These are phyloP conservation scores for Aspergillus asperescens DNA, from an alignment of 495 filamentous ascomycete species.

Conservation along the genomic window DNA sequence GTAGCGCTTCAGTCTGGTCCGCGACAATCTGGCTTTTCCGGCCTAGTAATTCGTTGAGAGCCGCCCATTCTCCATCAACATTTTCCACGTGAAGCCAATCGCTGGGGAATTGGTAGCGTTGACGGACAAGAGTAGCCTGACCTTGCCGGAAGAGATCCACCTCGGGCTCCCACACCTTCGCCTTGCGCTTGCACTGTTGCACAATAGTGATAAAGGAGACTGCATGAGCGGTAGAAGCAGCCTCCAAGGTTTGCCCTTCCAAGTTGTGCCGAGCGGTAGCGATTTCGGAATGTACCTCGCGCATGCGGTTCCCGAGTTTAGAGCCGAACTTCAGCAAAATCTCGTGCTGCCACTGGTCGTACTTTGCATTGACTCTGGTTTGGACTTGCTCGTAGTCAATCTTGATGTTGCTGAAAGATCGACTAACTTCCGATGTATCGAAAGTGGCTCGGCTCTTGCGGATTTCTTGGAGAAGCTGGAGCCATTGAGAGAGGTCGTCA, in stretches of 20 bases:
- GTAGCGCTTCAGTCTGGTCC: constrained; percentile 89
- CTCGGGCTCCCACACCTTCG: constrained; percentile 88
- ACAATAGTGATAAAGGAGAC: constrained; percentile 98
- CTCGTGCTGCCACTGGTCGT: constrained; percentile 99
- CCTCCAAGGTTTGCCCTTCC: constrained; percentile 84
- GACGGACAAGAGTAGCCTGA: constrained; percentile 79
- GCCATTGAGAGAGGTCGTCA: constrained; percentile 87
- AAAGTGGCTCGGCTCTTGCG: constrained; percentile 89
- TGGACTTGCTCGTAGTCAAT: constrained; percentile 99
- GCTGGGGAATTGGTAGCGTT: constrained; percentile 84
- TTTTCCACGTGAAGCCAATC: constrained; percentile 95
- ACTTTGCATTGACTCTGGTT: constrained; percentile 95
- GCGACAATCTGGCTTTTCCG: constrained; percentile 90
- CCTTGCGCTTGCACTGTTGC: constrained; percentile 89
- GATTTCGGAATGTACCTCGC: constrained; percentile 82
- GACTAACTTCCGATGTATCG: constrained; percentile 87
- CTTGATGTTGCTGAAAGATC: constrained; percentile 84
- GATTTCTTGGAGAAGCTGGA: constrained; percentile 91
- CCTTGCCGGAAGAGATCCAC: constrained; percentile 93
- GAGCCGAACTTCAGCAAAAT: constrained; percentile 87
- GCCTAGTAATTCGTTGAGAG: constrained; percentile 78
- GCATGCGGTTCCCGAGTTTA: constrained; percentile 82
- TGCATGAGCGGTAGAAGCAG: constrained; percentile 88
- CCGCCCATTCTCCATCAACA: constrained; percentile 88
- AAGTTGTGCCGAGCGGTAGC: constrained; percentile 82